Conservation (phyloP, 805 yeast genomes). For the Candida dendrica region DNA sequence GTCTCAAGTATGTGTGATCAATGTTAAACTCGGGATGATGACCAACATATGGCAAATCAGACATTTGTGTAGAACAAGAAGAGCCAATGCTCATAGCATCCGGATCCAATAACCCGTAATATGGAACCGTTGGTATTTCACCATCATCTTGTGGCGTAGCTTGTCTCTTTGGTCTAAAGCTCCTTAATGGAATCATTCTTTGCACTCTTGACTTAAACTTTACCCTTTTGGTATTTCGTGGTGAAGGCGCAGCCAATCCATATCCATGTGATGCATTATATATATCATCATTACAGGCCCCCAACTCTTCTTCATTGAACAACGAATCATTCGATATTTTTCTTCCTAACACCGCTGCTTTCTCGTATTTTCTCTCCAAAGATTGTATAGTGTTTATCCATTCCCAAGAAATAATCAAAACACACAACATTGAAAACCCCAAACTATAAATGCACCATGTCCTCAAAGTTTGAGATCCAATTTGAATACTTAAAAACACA, state of each 20-base stretch:
- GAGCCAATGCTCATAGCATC: neutral
- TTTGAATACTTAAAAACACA: constrained; percentile 28
- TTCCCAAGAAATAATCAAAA: constrained; percentile 56
- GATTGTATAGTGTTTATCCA: constrained; percentile 51
- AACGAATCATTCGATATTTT: constrained; percentile 36
- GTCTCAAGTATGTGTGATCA: neutral
- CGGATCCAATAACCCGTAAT: neutral
- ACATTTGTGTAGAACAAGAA: neutral
- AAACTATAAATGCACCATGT: constrained; percentile 42
- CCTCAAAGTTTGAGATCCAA: constrained; percentile 31
- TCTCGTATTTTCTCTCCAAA: constrained; percentile 42
- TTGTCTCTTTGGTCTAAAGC: neutral
- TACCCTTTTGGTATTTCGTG: too few species aligned
- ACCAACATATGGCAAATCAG: neutral
- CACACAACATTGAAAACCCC: constrained; percentile 40
- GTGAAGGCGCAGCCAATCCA: too few species aligned
- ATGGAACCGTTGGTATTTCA: neutral
- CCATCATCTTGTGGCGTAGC: too few species aligned
- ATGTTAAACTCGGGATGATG: constrained; percentile 1
- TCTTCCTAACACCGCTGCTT: constrained; percentile 56
- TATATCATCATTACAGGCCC: neutral
- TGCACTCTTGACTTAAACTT: neutral
- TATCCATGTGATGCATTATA: too few species aligned
- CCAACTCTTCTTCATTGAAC: constrained; percentile 1
- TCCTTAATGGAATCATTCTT: neutral